Base-by-base conservation (phyloP, 108 stramenopile species). In the Pseudonitzschia multistriata region DNA sequence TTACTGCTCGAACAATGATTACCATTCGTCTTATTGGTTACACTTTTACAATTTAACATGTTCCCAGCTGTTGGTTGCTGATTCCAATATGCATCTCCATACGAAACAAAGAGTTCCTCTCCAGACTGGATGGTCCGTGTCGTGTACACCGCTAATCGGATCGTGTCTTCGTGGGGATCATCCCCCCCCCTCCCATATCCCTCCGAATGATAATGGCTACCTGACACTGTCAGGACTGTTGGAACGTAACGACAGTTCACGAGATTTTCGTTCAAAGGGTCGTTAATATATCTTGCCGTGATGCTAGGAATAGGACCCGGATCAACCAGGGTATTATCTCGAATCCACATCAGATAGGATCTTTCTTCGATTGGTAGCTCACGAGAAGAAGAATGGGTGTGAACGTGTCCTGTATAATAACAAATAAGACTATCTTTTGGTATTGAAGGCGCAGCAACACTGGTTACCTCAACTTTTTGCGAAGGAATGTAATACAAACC, bases 81-180 rank as follows among this genome's bases (percentile, higher is more conserved):
- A 3, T 53, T 52, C 73, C 83, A 81, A 48, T 91, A 91, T 40
- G 78, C 79, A 33, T 79, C 78, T 13, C 80, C 80, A 72, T 95
- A 95, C 57, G 85, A 76, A 45, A 84, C 89, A 37, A 82, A 88
- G 11, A 94, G 66, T 74, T 94, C 93, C 74, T 91, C 88, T 19
- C 86, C 89, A 34, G 80, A 64, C 13, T 33, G 56, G 47, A 94
- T 87, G 33, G 53, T 61, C 22, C 86, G 70, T 62, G 77, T 82
- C 28, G 89, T 79, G 31, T 83, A 76, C 36, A 91, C 72, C 3
- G 63, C 45, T 5, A 59, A 50, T 34, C 80, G 70, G 33, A 63
- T 64, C 6, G 24, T 48, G 19, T 56, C 48, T 30, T 62, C 34
- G 24, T 36, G 69, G 49, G 49, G 49, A 10, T 39, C 37, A 5